Conservation (phyloP, 441 rosid species). For the Aquilaria agallochum region DNA sequence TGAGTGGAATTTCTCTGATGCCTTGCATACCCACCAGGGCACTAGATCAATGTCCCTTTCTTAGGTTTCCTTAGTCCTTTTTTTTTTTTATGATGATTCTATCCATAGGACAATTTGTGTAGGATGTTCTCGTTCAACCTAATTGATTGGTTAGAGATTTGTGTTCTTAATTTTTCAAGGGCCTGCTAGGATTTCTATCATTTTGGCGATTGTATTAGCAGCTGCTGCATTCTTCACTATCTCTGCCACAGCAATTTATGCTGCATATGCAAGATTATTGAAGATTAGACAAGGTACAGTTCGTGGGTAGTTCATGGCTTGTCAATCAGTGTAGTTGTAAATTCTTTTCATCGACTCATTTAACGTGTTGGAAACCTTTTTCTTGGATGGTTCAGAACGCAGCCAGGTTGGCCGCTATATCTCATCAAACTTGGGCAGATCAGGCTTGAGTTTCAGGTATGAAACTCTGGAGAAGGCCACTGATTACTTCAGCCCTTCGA, state of each 20-base stretch:
- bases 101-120: too few relatives aligned
- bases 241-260: constrained; percentile 38
- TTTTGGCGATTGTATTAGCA: constrained; percentile 38
- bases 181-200: constrained; percentile 27
- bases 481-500: constrained; percentile 46
- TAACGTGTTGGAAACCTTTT: background rate
- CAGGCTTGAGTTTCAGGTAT: constrained; percentile 52
- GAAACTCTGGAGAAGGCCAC: constrained; percentile 86
- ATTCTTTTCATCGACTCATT: too few relatives aligned
- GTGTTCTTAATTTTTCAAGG: constrained; percentile 26
- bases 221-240: constrained; percentile 48
- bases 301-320: background rate
- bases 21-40: background rate
- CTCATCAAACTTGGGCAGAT: constrained; percentile 35
- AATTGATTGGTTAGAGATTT: background rate
- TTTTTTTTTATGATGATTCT: too few relatives aligned
- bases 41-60: background rate
- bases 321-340: too few relatives aligned
- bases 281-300: constrained; percentile 56
- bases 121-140: background rate
- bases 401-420: constrained; percentile 29
- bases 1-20: background rate
- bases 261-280: constrained; percentile 27
- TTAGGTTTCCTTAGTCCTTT: too few relatives aligned
- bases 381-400: constrained; percentile 27